Evolutionary conservation across 2,329 filamentous ascomycete species (phyloP), one percentile per base, ranked within the genome.

Genomic region (Stagonosporopsis cucurbitacearum): DNA sequence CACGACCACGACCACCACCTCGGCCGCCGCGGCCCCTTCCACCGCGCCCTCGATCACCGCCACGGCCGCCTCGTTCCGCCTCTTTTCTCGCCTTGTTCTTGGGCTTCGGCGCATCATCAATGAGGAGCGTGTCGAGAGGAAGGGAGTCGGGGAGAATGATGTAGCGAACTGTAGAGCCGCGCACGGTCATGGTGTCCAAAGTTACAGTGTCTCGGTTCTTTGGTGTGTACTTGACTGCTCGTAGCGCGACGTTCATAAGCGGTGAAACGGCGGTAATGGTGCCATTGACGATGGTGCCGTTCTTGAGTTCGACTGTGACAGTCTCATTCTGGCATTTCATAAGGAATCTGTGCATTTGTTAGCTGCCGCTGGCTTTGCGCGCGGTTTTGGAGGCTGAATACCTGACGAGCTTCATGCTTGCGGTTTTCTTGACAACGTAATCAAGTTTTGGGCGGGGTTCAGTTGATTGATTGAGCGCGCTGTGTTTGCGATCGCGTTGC

Each of bases 11-110:
- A 12, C 48, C 48, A 30, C 48, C 62, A 28, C 76, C 76, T 36
- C 81, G 75, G 47, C 81, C 58, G 50, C 65, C 50, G 25, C 81
- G 75, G 36, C 79, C 76, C 39, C 82, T 75, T 33, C 82, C 77
- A 35, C 81, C 78, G 19, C 82, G 70, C 9, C 82, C 81, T 40
- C 82, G 83, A 30, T 54, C 55, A 39, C 82, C 75, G 32, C 76
- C 75, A 40, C 85, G 84, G 40, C 71, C 71, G 51, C 75, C 72
- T 56, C 86, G 85, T 28, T 83, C 80, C 6, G 78, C 84, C 80
- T 98, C 95, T 84, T 99, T 99, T 74, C 94, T 87, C 23, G 95
- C 94, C 87, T 99, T 99, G 82, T 99, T 99, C 89, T 98, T 98
- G 59, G 95, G 94, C 83, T 99, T 99, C 47, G 94, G 92, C 70